phyloP scores from a whole-genome alignment of 208 protist species.

The Wallacemonas sp. region DNA sequence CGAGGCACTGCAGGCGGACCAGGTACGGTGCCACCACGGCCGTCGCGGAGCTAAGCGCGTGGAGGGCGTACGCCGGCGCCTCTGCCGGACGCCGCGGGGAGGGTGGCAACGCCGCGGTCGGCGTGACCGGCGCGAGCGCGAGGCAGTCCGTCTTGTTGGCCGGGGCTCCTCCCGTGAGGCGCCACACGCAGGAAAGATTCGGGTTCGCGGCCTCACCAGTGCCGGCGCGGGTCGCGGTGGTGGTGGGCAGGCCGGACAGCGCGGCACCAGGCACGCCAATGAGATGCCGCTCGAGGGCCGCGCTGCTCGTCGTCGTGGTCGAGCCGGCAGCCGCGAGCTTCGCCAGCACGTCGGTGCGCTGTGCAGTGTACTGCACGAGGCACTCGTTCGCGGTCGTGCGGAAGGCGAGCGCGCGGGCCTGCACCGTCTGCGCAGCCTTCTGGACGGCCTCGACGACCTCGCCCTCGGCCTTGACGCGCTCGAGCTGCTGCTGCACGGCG shows the following conservation, averaged over 20 bases:
- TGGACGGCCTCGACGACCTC: background rate
- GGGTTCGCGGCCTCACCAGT: background rate
- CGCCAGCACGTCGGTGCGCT: background rate
- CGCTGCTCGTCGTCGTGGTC: background rate
- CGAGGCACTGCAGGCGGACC: slow-evolving; percentile 3
- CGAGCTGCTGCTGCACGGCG: slow-evolving; percentile 5
- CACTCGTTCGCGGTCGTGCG: background rate
- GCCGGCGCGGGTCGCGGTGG: background rate
- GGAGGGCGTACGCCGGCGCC: background rate
- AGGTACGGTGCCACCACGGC: background rate
- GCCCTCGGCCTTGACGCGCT: background rate
- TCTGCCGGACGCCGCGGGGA: no score
- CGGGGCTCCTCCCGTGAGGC: background rate
- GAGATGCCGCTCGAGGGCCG: background rate
- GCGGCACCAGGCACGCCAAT: slow-evolving; percentile 1
- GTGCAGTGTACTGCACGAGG: background rate
- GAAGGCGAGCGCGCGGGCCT: background rate
- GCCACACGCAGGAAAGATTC: background rate
- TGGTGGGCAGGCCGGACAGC: background rate
- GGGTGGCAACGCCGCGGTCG: slow-evolving; percentile 1
- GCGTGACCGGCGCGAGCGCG: background rate
- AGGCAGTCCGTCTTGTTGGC: background rate
- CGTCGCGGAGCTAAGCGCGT: slow-evolving; percentile 3
- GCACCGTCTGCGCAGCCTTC: background rate
- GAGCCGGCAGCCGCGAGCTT: background rate